A percentile compares a stretch with the other conserved stretches of the same genome.
phyloP scores from a whole-genome alignment of 768 basidiomycete species.

The Boletus patriciae region DNA sequence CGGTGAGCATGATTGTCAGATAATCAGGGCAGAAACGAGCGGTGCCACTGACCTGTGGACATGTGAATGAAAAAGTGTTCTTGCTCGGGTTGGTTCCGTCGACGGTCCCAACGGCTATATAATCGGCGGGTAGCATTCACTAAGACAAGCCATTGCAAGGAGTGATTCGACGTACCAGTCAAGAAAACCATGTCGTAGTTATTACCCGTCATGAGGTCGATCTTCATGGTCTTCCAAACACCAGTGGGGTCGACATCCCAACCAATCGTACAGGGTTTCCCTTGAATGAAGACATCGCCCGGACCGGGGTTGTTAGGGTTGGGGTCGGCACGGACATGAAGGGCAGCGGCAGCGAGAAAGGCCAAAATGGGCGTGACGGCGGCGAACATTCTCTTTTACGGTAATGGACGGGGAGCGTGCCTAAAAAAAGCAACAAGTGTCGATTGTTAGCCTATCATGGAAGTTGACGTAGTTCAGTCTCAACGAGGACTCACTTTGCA shows the following conservation, averaged over 20 bases:
- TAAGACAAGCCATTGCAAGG: background rate
- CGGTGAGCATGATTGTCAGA: background rate
- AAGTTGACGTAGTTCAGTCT: background rate
- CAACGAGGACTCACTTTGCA: conserved; percentile 3
- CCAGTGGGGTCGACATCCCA: conserved; percentile 64
- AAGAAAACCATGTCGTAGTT: conserved; percentile 69
- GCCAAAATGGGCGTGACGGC: conserved; percentile 10
- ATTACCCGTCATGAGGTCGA: conserved; percentile 78
- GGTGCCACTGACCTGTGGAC: conserved; percentile 56
- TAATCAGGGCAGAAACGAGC: background rate
- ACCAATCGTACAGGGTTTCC: conserved; percentile 50
- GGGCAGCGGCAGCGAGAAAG: conserved; percentile 29
- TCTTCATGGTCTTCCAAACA: conserved; percentile 67
- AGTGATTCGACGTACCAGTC: conserved; percentile 49
- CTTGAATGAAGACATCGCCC: conserved; percentile 56
- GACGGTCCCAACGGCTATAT: conserved; percentile 58
- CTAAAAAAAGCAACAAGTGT: background rate
- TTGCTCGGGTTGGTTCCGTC: conserved; percentile 57
- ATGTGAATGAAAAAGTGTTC: conserved; percentile 55
- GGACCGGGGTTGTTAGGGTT: conserved; percentile 61
- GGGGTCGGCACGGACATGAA: conserved; percentile 53
- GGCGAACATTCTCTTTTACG: conserved; percentile 21
- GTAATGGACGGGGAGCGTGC: conserved; percentile 1
- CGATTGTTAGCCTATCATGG: background rate
- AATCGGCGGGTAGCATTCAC: background rate